These are phyloP conservation scores for Blastomyces silverae DNA, from an alignment of 2,329 filamentous ascomycete genomes.

Conservation along the genomic window DNA sequence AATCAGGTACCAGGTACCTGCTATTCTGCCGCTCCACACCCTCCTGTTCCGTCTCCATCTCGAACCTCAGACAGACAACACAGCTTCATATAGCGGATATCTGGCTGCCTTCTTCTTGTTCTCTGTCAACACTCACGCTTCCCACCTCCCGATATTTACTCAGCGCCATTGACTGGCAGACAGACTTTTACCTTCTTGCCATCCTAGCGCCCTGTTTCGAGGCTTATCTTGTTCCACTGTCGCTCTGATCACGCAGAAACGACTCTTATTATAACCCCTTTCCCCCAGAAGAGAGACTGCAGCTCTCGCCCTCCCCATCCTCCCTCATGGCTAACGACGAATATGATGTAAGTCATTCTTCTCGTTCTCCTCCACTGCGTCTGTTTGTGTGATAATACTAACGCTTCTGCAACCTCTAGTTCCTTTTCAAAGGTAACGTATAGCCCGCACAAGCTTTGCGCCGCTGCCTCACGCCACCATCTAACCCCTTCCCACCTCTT, in stretches of 20 bases:
- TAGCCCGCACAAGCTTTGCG: slow-evolving; percentile 23
- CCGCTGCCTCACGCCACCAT: slow-evolving; percentile 24
- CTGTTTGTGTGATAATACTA: slow-evolving; percentile 3
- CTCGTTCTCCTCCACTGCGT: slow-evolving; percentile 21
- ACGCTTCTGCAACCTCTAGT: slow-evolving; percentile 42
- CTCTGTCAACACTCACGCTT: background rate
- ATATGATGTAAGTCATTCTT: slow-evolving; percentile 75
- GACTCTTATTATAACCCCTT: background rate
- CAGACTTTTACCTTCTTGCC: background rate
- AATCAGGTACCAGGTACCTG: background rate
- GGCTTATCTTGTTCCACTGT: background rate
- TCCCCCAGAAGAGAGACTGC: slow-evolving; percentile 3
- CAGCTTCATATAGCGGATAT: slow-evolving; percentile 6
- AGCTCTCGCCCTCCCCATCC: slow-evolving; percentile 21
- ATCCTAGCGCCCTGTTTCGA: background rate
- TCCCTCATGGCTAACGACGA: slow-evolving; percentile 94
- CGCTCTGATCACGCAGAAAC: slow-evolving; percentile 4
- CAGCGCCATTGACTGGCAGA: background rate
- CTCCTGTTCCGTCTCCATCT: slow-evolving; percentile 4
- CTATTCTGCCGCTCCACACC: background rate
- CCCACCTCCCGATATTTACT: background rate
- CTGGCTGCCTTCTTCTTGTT: slow-evolving; percentile 6
- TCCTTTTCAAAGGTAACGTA: slow-evolving; percentile 99
- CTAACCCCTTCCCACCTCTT: slow-evolving; percentile 4
- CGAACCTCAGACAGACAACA: slow-evolving; percentile 4